Evolutionary conservation across 2,329 filamentous ascomycete genomes (phyloP).

Genomic region (Pseudocercospora pini-densiflorae): DNA sequence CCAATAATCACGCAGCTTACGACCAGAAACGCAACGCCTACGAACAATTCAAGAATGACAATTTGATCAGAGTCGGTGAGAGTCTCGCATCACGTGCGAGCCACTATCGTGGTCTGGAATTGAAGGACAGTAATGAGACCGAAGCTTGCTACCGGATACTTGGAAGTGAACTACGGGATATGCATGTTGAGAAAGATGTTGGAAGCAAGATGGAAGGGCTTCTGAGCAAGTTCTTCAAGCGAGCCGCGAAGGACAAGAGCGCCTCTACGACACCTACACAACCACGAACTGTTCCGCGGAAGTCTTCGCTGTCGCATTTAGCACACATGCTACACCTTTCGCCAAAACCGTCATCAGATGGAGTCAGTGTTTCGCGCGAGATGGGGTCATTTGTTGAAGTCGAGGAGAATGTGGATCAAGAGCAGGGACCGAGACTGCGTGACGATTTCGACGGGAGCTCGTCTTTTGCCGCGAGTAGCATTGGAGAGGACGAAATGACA

Average conservation of each 20-base stretch:
- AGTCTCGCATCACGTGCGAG: not conserved
- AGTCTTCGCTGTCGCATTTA: constrained; percentile 3
- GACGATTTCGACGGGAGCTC: constrained; percentile 6
- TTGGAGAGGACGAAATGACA: not conserved
- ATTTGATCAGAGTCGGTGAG: not conserved
- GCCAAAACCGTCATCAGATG: not conserved
- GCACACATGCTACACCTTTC: not conserved
- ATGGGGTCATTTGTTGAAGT: not conserved
- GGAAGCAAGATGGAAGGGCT: not conserved
- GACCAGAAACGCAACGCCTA: constrained; percentile 1
- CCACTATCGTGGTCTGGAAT: not conserved
- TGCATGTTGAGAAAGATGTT: not conserved
- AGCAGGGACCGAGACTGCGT: not conserved
- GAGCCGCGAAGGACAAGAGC: not conserved
- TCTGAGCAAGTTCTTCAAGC: not conserved
- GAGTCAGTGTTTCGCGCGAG: not conserved
- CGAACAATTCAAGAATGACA: not conserved
- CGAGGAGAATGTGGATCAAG: not conserved
- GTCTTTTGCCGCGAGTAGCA: constrained; percentile 3
- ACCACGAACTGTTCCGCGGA: not conserved
- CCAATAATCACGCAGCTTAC: not conserved
- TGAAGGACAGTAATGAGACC: not conserved
- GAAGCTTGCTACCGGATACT: not conserved
- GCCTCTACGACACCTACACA: not conserved
- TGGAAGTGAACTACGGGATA: not conserved